Evolutionary conservation across 148 eudicot species (phyloP), one percentile per base, ranked within the genome.

Genomic region (Polygonum maritimum): DNA sequence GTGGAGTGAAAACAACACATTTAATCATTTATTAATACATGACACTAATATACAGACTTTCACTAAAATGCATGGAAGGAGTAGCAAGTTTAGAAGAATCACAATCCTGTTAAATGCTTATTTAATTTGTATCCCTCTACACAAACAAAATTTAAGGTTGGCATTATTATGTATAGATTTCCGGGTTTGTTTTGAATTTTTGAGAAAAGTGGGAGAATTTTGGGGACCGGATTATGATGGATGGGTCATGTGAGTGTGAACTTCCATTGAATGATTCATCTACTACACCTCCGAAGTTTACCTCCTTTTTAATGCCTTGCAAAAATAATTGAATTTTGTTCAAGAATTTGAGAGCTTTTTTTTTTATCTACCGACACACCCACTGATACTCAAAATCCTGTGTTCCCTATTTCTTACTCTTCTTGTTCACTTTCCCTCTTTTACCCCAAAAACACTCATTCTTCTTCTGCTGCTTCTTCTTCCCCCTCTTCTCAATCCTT

Each of bases 261-360:
- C 31, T 44, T 40, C 22, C 48, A 40, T 70, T 70, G 74, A 70
- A 70, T 70, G 74, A 70, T 70, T 70, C 74, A 70, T 70, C 74
- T 70, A 70, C 74, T 70, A 70, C 45, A 39, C 48, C 74, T 70
- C 45, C 74, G 48, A 15, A 39, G 36, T 18, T 19, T 69, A 13
- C 44, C 13, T 45, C 72, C 18, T 44, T 70, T 39, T 70, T 70
- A 35, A n/a, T 44, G 4, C 40, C 0, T 62, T 26, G 12, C 12
- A 62, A 62, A 62, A 26, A 26, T 26, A 26, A 31, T 9, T 62
- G 31, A 62, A 26, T 62, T 26, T 1, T 74, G 40, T 31, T 31
- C 14, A 62, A 31, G 69, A 62, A 62, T 26, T 62, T 62, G 69
- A 62, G 48, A 70, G 22, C 48, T 70, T 19, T 70, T 35, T 35